Evolutionary conservation across 495 filamentous ascomycete genomes (phyloP), one percentile per base, ranked within the genome.

Genomic region (Penicillium paradoxum): DNA sequence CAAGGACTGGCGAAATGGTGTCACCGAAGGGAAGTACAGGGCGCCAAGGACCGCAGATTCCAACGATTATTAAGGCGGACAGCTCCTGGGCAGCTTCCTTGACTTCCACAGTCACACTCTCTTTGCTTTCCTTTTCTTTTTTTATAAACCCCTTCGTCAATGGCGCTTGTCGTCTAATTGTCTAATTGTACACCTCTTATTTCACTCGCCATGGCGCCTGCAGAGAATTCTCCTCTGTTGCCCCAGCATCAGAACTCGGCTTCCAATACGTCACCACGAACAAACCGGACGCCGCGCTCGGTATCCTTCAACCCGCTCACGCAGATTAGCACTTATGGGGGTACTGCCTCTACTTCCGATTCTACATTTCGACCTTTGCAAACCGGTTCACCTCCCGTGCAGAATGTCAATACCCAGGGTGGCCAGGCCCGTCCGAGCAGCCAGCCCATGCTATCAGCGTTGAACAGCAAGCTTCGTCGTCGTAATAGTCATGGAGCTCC

Each of bases 401-500:
- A 67, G 45, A 68, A 62, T 61, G 51, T 55, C 54, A 66, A 64
- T 57, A 55, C 63, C 18, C 63, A 70, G 45, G 58, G 66, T 39
- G 53, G 53, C 24, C 62, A 63, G 17, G 59, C 54, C 45, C 59
- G 69, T 37, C 45, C 73, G 33, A 71, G 70, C 36, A 75, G 77
- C 15, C 85, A 80, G 60, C 86, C 84, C 19, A 84, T 89, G 74
- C 80, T 96, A 15, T 89, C 91, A 1, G 80, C 86, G 2, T 70
- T 96, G 58, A 95, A 96, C 66, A 90, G 75, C 78, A 93, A 88
- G 68, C 84, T 97, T 40, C 85, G 88, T 19, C 77, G 91, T 59
- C 80, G 90, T 45, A 91, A 96, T 60, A 92, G 88, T 68, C 83
- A 88, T 63, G 86, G 87, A 25, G 81, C 89, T 52, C 78, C 84